Base-by-base conservation (phyloP, 2,329 filamentous ascomycete species). In the Botryotinia globosa region DNA sequence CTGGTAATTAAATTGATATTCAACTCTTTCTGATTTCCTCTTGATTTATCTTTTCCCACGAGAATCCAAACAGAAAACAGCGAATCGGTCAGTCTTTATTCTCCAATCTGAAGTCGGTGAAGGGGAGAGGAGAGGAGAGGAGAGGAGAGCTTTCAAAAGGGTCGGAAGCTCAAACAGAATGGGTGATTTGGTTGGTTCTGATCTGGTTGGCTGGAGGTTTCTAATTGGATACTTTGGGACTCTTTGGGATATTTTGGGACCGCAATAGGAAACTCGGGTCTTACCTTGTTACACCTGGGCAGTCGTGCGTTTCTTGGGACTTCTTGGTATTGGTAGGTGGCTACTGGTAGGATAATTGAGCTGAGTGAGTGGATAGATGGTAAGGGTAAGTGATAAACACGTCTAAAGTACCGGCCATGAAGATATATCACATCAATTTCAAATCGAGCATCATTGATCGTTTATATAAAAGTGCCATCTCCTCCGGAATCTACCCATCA, bases 231-330 rank as follows among this genome's bases (percentile, higher is more conserved):
- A 0, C 4, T n/a, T 18, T 7, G 6, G 14, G n/a, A n/a, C n/a
- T n/a, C n/a, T n/a, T n/a, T n/a, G n/a, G n/a, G 32, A 14, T 54
- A 2, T 4, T n/a, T 10, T 12, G 12, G 32, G 32, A 14, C 34
- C 14, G 64, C 8, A 51, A 14, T n/a, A 22, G 14, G 44, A 45
- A 48, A 54, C 64, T 66, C 48, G 48, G 62, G 62, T 64, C 62
- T 64, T 64, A 34, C 64, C 64, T 66, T 54, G 64, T 54, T 66
- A 54, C 64, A 66, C 45, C 64, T 54, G 64, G 64, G 64, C 64
- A 67, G 20, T 56, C 14, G 64, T 56, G 64, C 64, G 64, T 56
- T 54, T 67, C 64, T 67, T 67, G 64, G 45, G n/a, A 42, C 25
- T 42, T 39, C 22, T 51, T 25, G 44, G 32, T 37, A 34, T 39